phyloP scores from a whole-genome alignment of 805 yeast species.

The Starmerella vitae region DNA sequence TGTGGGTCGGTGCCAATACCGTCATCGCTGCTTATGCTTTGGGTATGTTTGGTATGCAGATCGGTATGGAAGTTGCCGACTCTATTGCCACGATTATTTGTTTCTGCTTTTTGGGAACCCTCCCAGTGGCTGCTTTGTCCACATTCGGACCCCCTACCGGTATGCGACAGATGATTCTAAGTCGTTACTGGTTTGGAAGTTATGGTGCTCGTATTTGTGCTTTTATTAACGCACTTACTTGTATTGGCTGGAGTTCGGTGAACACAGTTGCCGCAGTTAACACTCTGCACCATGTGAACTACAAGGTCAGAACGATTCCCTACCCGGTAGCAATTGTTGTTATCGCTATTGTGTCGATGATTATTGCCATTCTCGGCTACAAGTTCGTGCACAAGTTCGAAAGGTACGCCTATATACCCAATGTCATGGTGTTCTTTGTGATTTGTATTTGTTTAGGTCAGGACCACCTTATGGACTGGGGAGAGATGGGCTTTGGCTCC shows the following conservation, averaged over 20 bases:
- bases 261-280: constrained; percentile 85
- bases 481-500: constrained; percentile 41
- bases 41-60: constrained; percentile 57
- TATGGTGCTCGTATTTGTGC: constrained; percentile 64
- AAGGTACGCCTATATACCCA: constrained; percentile 82
- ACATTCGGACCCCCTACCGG: constrained; percentile 75
- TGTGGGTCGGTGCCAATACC: constrained; percentile 87
- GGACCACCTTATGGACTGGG: constrained; percentile 45
- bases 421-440: constrained; percentile 54
- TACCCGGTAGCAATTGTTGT: constrained; percentile 86
- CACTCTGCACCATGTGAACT: constrained; percentile 61
- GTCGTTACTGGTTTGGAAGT: constrained; percentile 68
- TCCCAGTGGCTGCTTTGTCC: constrained; percentile 74
- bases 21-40: constrained; percentile 71
- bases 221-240: constrained; percentile 62
- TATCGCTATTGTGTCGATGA: constrained; percentile 47
- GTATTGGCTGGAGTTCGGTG: constrained; percentile 93
- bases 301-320: constrained; percentile 41
- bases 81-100: constrained; percentile 52
- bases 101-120: constrained; percentile 57
- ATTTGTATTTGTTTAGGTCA: constrained; percentile 64
- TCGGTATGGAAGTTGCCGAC: constrained; percentile 61
- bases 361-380: constrained; percentile 76
- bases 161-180: constrained; percentile 72
- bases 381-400: constrained; percentile 66